phyloP scores from a whole-genome alignment of 345 rosid genomes.

The Brassica juncea region DNA sequence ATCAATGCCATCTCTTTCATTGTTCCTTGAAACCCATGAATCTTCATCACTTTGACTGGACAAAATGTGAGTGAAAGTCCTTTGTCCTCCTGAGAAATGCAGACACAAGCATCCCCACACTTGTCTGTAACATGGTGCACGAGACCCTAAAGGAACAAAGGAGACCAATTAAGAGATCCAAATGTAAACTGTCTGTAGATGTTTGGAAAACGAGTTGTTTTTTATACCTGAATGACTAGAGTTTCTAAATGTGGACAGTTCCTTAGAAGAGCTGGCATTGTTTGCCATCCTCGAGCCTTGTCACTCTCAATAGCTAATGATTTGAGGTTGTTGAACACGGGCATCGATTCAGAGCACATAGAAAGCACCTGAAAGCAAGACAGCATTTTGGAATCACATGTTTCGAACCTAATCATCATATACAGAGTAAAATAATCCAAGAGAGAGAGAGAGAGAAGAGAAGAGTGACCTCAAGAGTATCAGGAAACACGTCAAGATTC shows the following conservation, averaged over 20 bases:
- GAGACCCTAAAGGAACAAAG: constrained; percentile 11
- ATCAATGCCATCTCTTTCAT: neutral
- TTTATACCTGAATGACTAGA: neutral
- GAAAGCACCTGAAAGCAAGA: constrained; percentile 16
- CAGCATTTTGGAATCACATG: neutral
- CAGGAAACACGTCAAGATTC: no score
- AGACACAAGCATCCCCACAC: constrained; percentile 14
- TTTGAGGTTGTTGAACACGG: constrained; percentile 27
- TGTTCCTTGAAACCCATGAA: neutral
- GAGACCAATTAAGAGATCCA: neutral
- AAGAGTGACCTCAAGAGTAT: no score
- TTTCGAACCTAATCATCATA: no score
- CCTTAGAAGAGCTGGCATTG: constrained; percentile 10
- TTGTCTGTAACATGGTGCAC: constrained; percentile 4
- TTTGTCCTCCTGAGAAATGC: neutral
- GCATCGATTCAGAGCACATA: neutral
- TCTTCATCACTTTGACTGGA: neutral
- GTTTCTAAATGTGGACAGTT: neutral
- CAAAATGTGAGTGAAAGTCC: neutral
- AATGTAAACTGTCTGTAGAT: no score
- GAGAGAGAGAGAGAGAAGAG: no score
- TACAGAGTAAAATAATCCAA: no score
- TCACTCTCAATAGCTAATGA: neutral
- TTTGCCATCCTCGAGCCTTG: neutral
- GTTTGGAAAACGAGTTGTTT: no score